These are phyloP conservation scores for Gamsiella multidivaricata DNA, from an alignment of 192 early-diverging fungal genomes.

Conservation along the genomic window DNA sequence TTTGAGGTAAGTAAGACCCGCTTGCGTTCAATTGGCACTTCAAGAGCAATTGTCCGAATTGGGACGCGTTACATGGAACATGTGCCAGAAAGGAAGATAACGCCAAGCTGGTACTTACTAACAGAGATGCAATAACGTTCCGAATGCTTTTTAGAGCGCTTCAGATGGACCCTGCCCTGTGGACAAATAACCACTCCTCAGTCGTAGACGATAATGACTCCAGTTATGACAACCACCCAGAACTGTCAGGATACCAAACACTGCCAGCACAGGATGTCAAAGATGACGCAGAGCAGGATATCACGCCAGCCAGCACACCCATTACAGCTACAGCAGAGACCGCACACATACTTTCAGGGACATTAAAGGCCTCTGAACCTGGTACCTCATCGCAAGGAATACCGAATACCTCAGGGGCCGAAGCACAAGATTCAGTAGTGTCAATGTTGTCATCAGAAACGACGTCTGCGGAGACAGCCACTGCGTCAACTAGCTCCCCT, in stretches of 20 bases:
- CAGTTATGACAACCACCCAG: conserved; percentile 41
- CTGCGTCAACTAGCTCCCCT: neutral
- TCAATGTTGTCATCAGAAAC: neutral
- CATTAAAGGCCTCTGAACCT: neutral
- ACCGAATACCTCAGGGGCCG: neutral
- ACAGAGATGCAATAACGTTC: too few species aligned
- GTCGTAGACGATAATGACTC: conserved; percentile 39
- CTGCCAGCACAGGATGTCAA: conserved; percentile 38
- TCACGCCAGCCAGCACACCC: conserved; percentile 6
- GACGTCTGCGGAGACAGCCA: neutral
- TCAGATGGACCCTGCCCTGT: conserved; percentile 39
- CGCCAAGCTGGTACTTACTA: too few species aligned
- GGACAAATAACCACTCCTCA: conserved; percentile 21
- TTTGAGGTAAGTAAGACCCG: conserved; percentile 20
- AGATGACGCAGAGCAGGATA: conserved; percentile 45
- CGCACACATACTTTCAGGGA: conserved; percentile 5
- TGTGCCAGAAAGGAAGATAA: too few species aligned
- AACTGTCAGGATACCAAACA: conserved; percentile 51
- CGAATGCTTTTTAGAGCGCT: too few species aligned
- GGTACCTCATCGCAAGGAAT: neutral
- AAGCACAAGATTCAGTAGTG: neutral
- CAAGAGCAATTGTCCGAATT: neutral
- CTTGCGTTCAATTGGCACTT: too few species aligned
- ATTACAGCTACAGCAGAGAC: conserved; percentile 5
- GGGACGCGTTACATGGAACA: neutral